Evolutionary conservation across 2,329 filamentous ascomycete species (phyloP).

Genomic region (Sarocladium oryzae): DNA sequence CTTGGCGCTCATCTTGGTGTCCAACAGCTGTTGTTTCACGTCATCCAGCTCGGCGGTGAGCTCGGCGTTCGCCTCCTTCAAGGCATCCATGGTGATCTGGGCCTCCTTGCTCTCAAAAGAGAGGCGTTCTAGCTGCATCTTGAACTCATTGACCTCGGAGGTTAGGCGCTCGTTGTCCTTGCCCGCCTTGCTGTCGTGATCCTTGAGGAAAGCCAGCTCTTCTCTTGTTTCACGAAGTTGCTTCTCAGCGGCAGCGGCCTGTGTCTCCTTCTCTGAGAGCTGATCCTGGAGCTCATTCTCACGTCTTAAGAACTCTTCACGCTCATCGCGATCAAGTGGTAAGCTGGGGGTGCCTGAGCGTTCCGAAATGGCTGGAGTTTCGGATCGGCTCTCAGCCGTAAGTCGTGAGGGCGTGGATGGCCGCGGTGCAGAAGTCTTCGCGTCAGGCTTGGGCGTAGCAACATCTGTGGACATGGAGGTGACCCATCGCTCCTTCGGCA

Average conservation of each 20-base stretch:
- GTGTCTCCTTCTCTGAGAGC: constrained; percentile 84
- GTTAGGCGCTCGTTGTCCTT: constrained; percentile 88
- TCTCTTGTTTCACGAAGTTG: constrained; percentile 76
- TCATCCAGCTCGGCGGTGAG: constrained; percentile 89
- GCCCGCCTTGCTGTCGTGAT: constrained; percentile 73
- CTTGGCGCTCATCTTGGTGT: constrained; percentile 94
- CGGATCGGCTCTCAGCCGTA: constrained; percentile 50
- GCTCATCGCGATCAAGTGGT: constrained; percentile 89
- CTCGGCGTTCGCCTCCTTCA: constrained; percentile 93
- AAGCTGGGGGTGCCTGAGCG: constrained; percentile 81
- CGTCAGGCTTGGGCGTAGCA: constrained; percentile 32
- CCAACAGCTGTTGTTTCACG: constrained; percentile 89
- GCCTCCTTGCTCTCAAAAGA: constrained; percentile 96
- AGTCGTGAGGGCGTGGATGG: constrained; percentile 48
- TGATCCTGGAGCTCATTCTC: constrained; percentile 98
- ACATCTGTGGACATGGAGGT: constrained; percentile 51
- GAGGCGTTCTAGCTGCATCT: constrained; percentile 94
- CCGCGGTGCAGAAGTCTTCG: constrained; percentile 32
- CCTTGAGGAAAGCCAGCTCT: constrained; percentile 77
- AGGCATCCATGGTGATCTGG: constrained; percentile 92
- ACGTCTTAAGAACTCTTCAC: constrained; percentile 87
- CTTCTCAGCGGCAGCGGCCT: constrained; percentile 73
- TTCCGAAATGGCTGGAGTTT: constrained; percentile 65
- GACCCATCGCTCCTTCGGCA: constrained; percentile 87
- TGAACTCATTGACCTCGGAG: constrained; percentile 82